These are phyloP conservation scores for Flaveria trinervia DNA, from an alignment of 129 eudicot species.

Conservation along the genomic window DNA sequence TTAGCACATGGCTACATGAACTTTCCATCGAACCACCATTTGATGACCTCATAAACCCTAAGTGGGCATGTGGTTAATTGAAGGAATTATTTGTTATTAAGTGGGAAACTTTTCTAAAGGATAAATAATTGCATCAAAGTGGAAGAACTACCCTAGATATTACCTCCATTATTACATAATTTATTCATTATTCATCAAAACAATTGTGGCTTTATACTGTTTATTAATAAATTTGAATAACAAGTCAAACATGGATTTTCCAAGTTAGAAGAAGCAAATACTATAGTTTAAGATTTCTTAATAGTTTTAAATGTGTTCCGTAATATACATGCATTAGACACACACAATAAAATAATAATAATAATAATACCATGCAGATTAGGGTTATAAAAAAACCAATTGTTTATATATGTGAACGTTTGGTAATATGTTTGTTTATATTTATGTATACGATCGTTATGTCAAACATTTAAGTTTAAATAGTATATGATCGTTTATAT, in stretches of 20 bases:
- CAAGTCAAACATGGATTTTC: conserved; percentile 1
- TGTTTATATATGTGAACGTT: too few relatives aligned
- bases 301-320: too few relatives aligned
- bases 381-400: too few relatives aligned
- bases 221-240: neutral
- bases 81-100: conserved; percentile 28
- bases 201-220: conserved; percentile 14
- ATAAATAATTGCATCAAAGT: conserved; percentile 23
- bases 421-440: too few relatives aligned
- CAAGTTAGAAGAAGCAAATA: neutral
- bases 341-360: too few relatives aligned
- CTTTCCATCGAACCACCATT: conserved; percentile 19
- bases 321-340: too few relatives aligned
- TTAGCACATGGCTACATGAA: conserved; percentile 31
- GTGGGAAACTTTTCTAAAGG: conserved; percentile 37
- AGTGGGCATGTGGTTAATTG: conserved; percentile 29
- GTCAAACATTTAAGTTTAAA: too few relatives aligned
- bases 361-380: too few relatives aligned
- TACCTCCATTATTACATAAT: conserved; percentile 26
- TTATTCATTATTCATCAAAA: conserved; percentile 18
- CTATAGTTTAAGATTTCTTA: too few relatives aligned
- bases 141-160: conserved; percentile 32
- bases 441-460: too few relatives aligned
- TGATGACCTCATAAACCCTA: conserved; percentile 18
- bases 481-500: too few relatives aligned